Evolutionary conservation across 495 filamentous ascomycete genomes (phyloP).

Genomic region (Penicillium taxi): DNA sequence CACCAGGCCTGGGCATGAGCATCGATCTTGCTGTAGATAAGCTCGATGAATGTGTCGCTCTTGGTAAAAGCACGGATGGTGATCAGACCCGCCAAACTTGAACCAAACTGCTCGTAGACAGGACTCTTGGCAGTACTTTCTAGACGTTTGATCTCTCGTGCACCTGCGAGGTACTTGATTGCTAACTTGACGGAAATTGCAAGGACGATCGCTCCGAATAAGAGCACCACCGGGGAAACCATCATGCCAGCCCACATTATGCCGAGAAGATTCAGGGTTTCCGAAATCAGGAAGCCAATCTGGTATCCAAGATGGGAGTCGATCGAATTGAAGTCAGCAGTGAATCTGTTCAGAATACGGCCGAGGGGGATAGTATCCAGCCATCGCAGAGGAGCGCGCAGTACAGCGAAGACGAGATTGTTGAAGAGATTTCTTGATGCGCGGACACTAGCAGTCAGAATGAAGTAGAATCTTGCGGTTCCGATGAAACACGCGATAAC

Average conservation of each 20-base stretch:
- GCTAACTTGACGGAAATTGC: conserved; percentile 50
- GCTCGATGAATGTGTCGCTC: conserved; percentile 50
- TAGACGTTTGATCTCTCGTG: conserved; percentile 67
- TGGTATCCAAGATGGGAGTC: conserved; percentile 52
- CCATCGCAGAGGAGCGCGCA: conserved; percentile 67
- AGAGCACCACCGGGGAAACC: conserved; percentile 25
- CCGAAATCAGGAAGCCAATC: conserved; percentile 12
- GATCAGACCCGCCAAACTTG: conserved; percentile 59
- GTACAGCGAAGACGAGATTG: conserved; percentile 52
- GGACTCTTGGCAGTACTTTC: conserved; percentile 67
- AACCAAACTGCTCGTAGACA: conserved; percentile 69
- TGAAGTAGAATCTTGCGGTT: conserved; percentile 48
- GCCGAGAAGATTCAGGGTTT: conserved; percentile 18
- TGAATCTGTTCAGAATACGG: conserved; percentile 72
- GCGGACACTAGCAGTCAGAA: conserved; percentile 44
- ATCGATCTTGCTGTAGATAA: conserved; percentile 62
- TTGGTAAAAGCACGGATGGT: conserved; percentile 73
- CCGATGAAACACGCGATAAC: conserved; percentile 47
- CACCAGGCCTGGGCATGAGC: conserved; percentile 53
- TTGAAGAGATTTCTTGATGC: conserved; percentile 61
- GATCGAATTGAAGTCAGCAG: conserved; percentile 64
- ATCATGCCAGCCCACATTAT: conserved; percentile 29
- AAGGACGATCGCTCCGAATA: conserved; percentile 18
- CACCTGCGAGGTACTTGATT: conserved; percentile 54
- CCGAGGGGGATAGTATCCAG: conserved; percentile 75